A percentile compares a stretch with the other conserved stretches of the same genome.
phyloP scores from a whole-genome alignment of 1,139 yeast genomes.

The Zygosaccharomyces sapae region DNA sequence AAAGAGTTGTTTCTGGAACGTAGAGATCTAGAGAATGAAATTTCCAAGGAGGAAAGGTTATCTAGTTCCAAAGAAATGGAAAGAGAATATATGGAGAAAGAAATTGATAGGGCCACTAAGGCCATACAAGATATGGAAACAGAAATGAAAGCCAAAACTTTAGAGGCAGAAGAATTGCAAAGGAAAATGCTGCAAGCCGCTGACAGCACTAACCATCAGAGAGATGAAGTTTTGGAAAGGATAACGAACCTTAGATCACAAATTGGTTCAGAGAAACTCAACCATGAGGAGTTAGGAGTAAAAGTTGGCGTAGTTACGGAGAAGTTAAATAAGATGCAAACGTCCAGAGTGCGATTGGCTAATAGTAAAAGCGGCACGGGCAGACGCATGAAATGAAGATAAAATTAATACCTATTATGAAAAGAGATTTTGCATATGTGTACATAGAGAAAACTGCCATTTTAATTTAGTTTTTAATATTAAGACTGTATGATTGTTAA shows the following conservation, averaged over 20 bases:
- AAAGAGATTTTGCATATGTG: conserved; percentile 2
- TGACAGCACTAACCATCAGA: conserved; percentile 23
- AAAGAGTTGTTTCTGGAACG: conserved; percentile 34
- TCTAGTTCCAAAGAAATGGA: conserved; percentile 47
- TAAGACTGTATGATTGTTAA: not conserved
- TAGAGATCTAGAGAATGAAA: conserved; percentile 42
- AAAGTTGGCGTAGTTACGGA: conserved; percentile 19
- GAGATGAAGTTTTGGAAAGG: conserved; percentile 31
- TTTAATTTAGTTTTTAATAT: not conserved
- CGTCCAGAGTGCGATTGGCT: conserved; percentile 24
- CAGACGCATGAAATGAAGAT: conserved; percentile 8
- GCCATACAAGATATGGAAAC: conserved; percentile 53
- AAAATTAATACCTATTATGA: not conserved
- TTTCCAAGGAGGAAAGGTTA: conserved; percentile 39
- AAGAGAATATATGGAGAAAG: conserved; percentile 60
- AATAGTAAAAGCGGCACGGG: conserved; percentile 11
- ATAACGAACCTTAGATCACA: conserved; percentile 31
- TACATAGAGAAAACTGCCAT: not conserved
- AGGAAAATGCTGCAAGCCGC: conserved; percentile 15
- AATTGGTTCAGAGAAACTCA: conserved; percentile 28
- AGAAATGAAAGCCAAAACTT: conserved; percentile 40
- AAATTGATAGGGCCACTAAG: conserved; percentile 55
- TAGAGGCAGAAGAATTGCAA: conserved; percentile 35
- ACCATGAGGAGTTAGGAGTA: conserved; percentile 15
- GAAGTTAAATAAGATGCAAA: conserved; percentile 23